A percentile compares a stretch with the other conserved stretches of the same genome.
Evolutionary conservation across 805 yeast species (phyloP).

Genomic region (Danielia reshetovae): DNA sequence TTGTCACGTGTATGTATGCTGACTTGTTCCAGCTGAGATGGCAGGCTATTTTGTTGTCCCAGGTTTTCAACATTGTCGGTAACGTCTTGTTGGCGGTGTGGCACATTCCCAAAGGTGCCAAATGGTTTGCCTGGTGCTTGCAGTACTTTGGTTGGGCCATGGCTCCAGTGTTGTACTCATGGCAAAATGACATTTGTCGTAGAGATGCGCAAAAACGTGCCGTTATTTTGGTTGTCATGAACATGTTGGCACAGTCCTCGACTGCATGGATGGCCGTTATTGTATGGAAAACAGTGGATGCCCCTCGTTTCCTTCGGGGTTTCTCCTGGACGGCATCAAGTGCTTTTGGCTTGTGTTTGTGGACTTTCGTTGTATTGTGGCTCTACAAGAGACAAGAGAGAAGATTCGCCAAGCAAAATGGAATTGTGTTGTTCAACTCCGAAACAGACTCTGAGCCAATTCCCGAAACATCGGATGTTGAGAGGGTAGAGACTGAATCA

Average conservation of each 20-base stretch:
- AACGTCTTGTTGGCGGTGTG: constrained; percentile 55
- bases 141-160: constrained; percentile 62
- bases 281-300: constrained; percentile 55
- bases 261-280: constrained; percentile 48
- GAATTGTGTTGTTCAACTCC: constrained; percentile 29
- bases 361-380: constrained; percentile 50
- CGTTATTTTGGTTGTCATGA: constrained; percentile 53
- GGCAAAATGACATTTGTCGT: constrained; percentile 55
- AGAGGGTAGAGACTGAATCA: too few relatives aligned
- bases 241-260: constrained; percentile 51
- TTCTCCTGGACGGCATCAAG: constrained; percentile 47
- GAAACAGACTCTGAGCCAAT: constrained; percentile 17
- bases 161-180: constrained; percentile 58
- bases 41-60: constrained; percentile 51
- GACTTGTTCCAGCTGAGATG: constrained; percentile 40
- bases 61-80: constrained; percentile 50
- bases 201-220: constrained; percentile 54
- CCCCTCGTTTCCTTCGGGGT: constrained; percentile 55
- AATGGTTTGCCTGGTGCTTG: constrained; percentile 61
- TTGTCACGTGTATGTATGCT: constrained; percentile 33
- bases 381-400: constrained; percentile 38
- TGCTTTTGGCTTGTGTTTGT: constrained; percentile 42
- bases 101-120: constrained; percentile 54
- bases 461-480: background rate
- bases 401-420: constrained; percentile 30